These are phyloP conservation scores for Chaetomium globosum DNA, from an alignment of 2,329 filamentous ascomycete species.

Conservation along the genomic window DNA sequence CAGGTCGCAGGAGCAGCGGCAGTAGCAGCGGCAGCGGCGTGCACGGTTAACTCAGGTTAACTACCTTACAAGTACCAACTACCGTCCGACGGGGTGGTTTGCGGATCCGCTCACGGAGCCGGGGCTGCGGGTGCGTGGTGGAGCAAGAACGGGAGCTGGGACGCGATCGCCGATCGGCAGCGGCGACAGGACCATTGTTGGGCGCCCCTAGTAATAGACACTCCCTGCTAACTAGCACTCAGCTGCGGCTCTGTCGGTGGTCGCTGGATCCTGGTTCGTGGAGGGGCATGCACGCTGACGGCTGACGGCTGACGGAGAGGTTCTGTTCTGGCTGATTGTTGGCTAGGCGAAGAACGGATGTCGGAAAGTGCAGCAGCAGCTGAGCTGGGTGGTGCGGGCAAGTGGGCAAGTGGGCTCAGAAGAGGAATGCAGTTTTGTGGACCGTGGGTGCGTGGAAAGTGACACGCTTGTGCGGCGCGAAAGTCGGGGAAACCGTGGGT, in stretches of 20 bases:
- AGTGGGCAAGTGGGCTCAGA: background rate
- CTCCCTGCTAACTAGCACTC: background rate
- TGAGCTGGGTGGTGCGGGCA: too few species aligned
- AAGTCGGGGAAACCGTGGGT: slow-evolving; percentile 13
- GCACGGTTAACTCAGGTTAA: slow-evolving; percentile 10
- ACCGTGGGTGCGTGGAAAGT: background rate
- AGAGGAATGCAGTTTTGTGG: slow-evolving; percentile 3
- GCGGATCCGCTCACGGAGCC: slow-evolving; percentile 18
- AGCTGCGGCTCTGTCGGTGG: background rate
- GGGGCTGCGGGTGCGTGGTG: slow-evolving; percentile 16
- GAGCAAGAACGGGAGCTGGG: slow-evolving; percentile 17
- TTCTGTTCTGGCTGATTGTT: background rate
- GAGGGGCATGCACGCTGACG: slow-evolving; percentile 9
- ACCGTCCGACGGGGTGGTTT: slow-evolving; percentile 5
- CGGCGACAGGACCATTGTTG: slow-evolving; percentile 26
- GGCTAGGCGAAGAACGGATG: background rate
- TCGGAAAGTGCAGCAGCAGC: background rate
- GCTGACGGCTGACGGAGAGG: background rate
- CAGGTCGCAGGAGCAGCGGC: background rate
- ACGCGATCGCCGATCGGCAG: slow-evolving; percentile 25
- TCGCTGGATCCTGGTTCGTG: background rate
- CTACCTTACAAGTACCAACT: background rate
- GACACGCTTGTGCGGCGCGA: background rate
- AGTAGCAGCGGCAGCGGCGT: background rate
- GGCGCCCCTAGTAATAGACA: slow-evolving; percentile 7